Conservation (phyloP, 2,329 filamentous ascomycete species). For the Proliferodiscus dingleyae region DNA sequence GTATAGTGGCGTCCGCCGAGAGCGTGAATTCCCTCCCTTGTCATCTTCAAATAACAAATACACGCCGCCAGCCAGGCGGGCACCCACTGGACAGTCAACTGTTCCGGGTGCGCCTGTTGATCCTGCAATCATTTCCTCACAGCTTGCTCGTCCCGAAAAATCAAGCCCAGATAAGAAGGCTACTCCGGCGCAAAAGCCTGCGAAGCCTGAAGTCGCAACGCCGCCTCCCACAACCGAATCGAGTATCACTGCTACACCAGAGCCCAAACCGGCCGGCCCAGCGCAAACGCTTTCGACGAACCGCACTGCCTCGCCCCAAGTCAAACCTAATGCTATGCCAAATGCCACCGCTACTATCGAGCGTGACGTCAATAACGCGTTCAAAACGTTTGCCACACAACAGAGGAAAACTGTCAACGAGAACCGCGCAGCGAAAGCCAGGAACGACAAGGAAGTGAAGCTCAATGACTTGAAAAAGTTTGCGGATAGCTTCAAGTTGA, state of each 20-base stretch:
- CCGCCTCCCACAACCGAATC: constrained; percentile 28
- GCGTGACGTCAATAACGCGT: constrained; percentile 55
- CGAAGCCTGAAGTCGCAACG: constrained; percentile 24
- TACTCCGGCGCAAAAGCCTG: constrained; percentile 21
- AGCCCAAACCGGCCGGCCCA: constrained; percentile 21
- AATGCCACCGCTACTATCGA: constrained; percentile 59
- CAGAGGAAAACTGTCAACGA: constrained; percentile 54
- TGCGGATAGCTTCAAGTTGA: constrained; percentile 87
- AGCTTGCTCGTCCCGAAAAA: constrained; percentile 52
- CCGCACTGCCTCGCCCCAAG: constrained; percentile 26
- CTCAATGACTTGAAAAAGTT: constrained; percentile 95
- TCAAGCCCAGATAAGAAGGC: constrained; percentile 25
- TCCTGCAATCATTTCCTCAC: constrained; percentile 86
- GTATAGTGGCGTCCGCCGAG: constrained; percentile 86
- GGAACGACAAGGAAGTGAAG: constrained; percentile 82
- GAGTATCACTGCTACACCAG: constrained; percentile 21
- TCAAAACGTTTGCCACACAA: constrained; percentile 58
- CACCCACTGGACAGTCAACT: constrained; percentile 68
- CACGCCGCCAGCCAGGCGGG: constrained; percentile 81
- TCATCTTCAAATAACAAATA: constrained; percentile 60
- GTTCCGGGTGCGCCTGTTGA: constrained; percentile 75
- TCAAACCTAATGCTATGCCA: constrained; percentile 35
- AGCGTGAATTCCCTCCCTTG: constrained; percentile 66
- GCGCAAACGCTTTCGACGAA: constrained; percentile 32
- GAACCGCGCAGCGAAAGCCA: constrained; percentile 51